phyloP scores from a whole-genome alignment of 73 alveolate genomes.

The Tetrahymena elliotti region DNA sequence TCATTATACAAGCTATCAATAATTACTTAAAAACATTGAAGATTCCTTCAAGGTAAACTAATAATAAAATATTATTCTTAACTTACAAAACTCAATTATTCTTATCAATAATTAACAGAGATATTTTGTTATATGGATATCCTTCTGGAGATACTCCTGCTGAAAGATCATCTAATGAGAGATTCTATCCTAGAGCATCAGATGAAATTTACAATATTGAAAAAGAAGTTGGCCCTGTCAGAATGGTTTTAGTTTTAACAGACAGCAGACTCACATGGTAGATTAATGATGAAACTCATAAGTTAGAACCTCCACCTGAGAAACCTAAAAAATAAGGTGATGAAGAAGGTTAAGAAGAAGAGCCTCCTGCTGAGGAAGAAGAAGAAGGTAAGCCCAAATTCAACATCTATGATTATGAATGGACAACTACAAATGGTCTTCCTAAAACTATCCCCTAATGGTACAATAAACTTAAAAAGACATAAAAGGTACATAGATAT shows the following conservation, averaged over 20 bases:
- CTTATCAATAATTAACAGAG: neutral
- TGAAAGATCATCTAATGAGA: constrained; percentile 5
- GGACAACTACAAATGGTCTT: constrained; percentile 22
- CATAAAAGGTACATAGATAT: neutral
- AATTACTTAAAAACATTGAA: neutral
- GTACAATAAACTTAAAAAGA: neutral
- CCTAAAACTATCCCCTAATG: neutral
- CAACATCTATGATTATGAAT: constrained; percentile 29
- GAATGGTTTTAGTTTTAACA: constrained; percentile 19
- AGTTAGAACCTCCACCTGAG: constrained; percentile 25
- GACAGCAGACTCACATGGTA: constrained; percentile 7
- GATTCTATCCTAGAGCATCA: constrained; percentile 34
- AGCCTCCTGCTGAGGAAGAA: constrained; percentile 33
- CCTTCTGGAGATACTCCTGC: constrained; percentile 37
- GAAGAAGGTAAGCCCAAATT: constrained; percentile 28
- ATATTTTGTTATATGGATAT: constrained; percentile 40
- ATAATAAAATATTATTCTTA: no score
- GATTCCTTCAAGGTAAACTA: neutral
- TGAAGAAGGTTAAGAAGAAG: constrained; percentile 31
- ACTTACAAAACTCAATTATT: neutral
- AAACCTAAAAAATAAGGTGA: constrained; percentile 31
- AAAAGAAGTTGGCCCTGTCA: constrained; percentile 15
- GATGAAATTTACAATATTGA: constrained; percentile 30
- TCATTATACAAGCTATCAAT: neutral
- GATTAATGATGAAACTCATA: constrained; percentile 23